Conservation (phyloP, 495 filamentous ascomycete genomes). For the Neurospora sp. region DNA sequence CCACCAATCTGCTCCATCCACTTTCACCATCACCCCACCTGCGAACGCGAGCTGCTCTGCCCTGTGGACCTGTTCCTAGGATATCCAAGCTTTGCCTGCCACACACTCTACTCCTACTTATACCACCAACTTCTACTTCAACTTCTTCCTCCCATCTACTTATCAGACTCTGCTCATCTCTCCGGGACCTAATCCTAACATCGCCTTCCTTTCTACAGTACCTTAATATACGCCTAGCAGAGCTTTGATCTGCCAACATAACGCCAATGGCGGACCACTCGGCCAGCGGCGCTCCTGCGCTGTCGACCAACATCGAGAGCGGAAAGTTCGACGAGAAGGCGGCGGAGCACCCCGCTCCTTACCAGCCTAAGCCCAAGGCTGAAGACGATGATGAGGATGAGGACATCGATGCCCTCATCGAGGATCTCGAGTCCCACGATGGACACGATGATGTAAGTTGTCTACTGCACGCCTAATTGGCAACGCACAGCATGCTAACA, state of each 20-base stretch:
- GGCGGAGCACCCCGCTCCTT: slow-evolving; percentile 17
- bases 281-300: slow-evolving; percentile 35
- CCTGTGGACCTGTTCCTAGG: background rate
- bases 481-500: slow-evolving; percentile 10
- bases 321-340: slow-evolving; percentile 48
- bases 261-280: slow-evolving; percentile 39
- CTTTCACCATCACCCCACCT: background rate
- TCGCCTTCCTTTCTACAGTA: background rate
- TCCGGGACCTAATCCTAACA: background rate
- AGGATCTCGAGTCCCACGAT: slow-evolving; percentile 71
- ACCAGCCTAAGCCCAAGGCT: slow-evolving; percentile 22
- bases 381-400: slow-evolving; percentile 54
- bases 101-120: slow-evolving; percentile 1
- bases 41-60: background rate
- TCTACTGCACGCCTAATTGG: background rate
- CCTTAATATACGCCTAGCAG: slow-evolving; percentile 17
- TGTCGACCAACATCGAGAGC: slow-evolving; percentile 46
- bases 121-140: background rate
- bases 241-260: slow-evolving; percentile 24
- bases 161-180: background rate
- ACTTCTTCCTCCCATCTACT: background rate
- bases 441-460: slow-evolving; percentile 38
- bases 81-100: background rate
- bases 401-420: slow-evolving; percentile 73
- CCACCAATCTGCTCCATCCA: background rate